Evolutionary conservation across 1,284 basidiomycete genomes (phyloP).

Genomic region (Fomitopsis betulina): DNA sequence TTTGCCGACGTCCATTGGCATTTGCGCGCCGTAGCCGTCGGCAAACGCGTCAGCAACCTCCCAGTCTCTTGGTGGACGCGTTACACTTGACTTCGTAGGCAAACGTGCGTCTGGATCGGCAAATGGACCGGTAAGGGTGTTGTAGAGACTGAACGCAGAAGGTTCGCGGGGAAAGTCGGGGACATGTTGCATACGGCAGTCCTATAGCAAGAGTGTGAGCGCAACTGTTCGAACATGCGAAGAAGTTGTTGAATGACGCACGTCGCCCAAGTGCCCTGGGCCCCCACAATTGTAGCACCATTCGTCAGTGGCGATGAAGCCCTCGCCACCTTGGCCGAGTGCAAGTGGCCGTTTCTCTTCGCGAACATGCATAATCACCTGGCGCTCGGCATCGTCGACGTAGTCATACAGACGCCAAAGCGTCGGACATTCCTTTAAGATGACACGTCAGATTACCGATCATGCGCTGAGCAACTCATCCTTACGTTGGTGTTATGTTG

Average conservation of each 20-base stretch:
- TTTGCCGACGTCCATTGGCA: conserved; percentile 60
- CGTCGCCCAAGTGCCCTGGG: conserved; percentile 83
- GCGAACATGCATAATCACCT: conserved; percentile 42
- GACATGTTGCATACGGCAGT: conserved; percentile 58
- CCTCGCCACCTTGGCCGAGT: conserved; percentile 74
- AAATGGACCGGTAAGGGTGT: conserved; percentile 74
- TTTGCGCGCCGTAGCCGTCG: conserved; percentile 39
- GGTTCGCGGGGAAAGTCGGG: conserved; percentile 49
- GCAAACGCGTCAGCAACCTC: conserved; percentile 28
- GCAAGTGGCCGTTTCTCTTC: conserved; percentile 41
- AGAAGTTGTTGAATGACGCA: conserved; percentile 34
- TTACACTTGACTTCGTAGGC: conserved; percentile 3
- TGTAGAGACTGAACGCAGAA: conserved; percentile 75
- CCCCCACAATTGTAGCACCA: conserved; percentile 91
- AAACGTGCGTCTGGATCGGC: conserved; percentile 36
- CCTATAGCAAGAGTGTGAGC: conserved; percentile 37
- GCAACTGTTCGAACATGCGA: background rate
- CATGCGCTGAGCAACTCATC: background rate
- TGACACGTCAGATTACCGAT: background rate
- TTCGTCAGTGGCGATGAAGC: conserved; percentile 63
- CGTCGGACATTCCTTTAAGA: conserved; percentile 74
- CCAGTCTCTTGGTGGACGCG: conserved; percentile 25
- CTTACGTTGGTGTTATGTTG: conserved; percentile 68
- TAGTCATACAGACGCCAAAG: conserved; percentile 88
- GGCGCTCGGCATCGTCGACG: conserved; percentile 51